Base-by-base conservation (phyloP, 768 basidiomycete species). In the Podaxis rugospora region DNA sequence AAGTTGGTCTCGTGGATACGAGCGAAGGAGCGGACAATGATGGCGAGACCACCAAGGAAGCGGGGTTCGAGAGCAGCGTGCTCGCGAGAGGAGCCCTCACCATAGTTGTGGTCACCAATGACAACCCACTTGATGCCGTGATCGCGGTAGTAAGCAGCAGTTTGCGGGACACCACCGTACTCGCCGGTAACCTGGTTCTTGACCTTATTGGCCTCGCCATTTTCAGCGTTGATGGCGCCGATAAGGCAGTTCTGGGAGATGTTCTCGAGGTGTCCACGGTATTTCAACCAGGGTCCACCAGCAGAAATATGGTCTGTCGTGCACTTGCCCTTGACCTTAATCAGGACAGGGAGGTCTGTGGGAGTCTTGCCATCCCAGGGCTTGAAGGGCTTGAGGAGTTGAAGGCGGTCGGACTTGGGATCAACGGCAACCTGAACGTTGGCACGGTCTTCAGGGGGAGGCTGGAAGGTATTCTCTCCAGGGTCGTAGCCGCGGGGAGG, bases 251-350 rank as follows among this genome's bases (percentile, higher is more conserved):
- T 98, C 76, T 98, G 92, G 35, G 95, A 97, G 73, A 97, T 98
- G 83, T 98, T 98, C 75, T 97, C 84, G 70, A 98, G 88, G 76
- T 98, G 96, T 64, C 96, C 96, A 81, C 96, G 93, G 83, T 95
- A 98, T 80, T 98, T 98, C 80, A 98, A 86, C 96, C 96, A 98
- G 49, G 96, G 96, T 62, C 96, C 96, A 81, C 95, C 96, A 71
- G 95, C 95, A 63, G 89, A 92, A 75, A 96, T 95, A 76, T 96
- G 93, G 74, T 96, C 94, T 65, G 94, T 95, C 44, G 93, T 99
- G 90, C 97, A 99, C 82, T 99, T 99, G 84, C 96, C 96, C 80
- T 87, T 83, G 66, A 93, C 97, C 85, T 99, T 99, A 84, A 99
- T 99, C 71, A 99, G 80, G 64, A 99, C 81, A 9, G 96, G 96